Base-by-base conservation (phyloP, 345 rosid species). In the Citrus sinensis region DNA sequence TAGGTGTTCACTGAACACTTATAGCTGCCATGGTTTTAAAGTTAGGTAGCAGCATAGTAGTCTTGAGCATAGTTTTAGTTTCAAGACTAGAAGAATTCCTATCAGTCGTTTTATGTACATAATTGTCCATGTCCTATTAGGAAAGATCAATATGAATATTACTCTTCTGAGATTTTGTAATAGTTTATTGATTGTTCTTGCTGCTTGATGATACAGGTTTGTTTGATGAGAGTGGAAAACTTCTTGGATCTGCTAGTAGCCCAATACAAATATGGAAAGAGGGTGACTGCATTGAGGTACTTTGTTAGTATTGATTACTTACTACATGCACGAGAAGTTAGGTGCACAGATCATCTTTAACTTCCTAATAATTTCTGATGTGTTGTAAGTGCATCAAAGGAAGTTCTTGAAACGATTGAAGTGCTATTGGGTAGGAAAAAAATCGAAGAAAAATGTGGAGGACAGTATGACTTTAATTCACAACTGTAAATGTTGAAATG, bases 261-360 rank as follows among this genome's bases (percentile, higher is more conserved):
- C 97, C 99, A 1, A 94, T 96, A 56, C 98, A 96, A 59, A 91
- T 96, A 81, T 96, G 99, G 99, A 96, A 96, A 81, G 91, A 91
- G 51, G 87, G 97, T 25, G 95, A 88, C 74, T 91, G 90, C 73
- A 77, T 96, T 40, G 99, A 96, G 97, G 98, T 95, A 79, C 59
- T 68, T 75, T 75, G 61, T 63, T 46, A 20, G 59, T 32, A 46
- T 19, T 39, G 25, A 17, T 29, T 6, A 3, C 29, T 58, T 58
- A n/a, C 69, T 63, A 51, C 29, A 6, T 22, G 49, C 49, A 22
- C 13, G 24, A 32, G 58, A 49, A 51, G 54, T 49, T n/a, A 51
- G 72, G 27, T 77, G 59, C 54, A 32, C 46, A 37, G 19, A 6
- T 35, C 68, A 67, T 67, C 22, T 67, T 54, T 76, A 35, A 0